Percentiles rank a stretch among this genome's conserved stretches.
Evolutionary conservation across 257 asterid genomes (phyloP).

Genomic region (Nyctanthes arbortristis): DNA sequence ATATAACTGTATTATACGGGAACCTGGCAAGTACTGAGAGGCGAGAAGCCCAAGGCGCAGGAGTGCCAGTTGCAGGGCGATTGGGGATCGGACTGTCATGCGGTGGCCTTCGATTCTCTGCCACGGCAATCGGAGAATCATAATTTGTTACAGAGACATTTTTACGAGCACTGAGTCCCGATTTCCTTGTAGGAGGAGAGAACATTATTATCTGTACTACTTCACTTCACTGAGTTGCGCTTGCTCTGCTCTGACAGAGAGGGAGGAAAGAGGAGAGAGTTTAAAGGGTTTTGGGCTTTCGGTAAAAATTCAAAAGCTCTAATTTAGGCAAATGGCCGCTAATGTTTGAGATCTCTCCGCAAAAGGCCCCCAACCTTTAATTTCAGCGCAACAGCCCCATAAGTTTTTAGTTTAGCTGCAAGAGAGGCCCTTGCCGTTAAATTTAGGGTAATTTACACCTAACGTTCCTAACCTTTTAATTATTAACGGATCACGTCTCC

Average conservation of each 20-base stretch:
- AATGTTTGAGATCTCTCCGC: too few species aligned
- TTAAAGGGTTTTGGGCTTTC: not conserved
- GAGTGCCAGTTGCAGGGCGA: constrained; percentile 89
- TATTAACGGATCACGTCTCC: too few species aligned
- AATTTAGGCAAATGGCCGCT: too few species aligned
- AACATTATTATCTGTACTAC: constrained; percentile 53
- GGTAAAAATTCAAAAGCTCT: too few species aligned
- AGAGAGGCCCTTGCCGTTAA: too few species aligned
- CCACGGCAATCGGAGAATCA: constrained; percentile 52
- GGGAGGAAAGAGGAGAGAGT: too few species aligned
- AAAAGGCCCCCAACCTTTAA: too few species aligned
- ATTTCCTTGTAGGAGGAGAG: constrained; percentile 74
- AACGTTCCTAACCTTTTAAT: too few species aligned
- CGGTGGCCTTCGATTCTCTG: constrained; percentile 47
- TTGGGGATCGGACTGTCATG: constrained; percentile 54
- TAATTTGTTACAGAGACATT: constrained; percentile 32
- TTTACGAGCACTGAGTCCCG: constrained; percentile 50
- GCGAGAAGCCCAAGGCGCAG: constrained; percentile 96
- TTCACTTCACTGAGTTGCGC: not conserved
- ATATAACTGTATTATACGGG: not conserved
- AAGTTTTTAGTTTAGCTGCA: too few species aligned
- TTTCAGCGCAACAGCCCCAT: too few species aligned
- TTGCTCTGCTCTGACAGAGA: not conserved
- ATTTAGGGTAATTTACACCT: too few species aligned
- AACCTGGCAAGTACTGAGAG: constrained; percentile 86